A percentile compares a stretch with the other conserved stretches of the same genome.
These are phyloP conservation scores for Pythium chondricola DNA, from an alignment of 352 stramenopile species.

Conservation along the genomic window DNA sequence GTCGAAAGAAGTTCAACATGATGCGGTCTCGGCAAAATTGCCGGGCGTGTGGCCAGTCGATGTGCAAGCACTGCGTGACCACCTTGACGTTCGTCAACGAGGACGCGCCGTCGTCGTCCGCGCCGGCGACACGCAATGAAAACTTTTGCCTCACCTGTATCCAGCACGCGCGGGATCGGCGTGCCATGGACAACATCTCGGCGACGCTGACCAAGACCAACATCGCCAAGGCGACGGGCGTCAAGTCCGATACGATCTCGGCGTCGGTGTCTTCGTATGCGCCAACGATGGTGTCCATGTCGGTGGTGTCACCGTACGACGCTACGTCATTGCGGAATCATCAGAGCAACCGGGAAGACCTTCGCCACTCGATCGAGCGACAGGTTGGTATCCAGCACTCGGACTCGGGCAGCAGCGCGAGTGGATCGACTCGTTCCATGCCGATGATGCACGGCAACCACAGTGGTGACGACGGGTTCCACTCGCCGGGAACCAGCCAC, in stretches of 20 bases:
- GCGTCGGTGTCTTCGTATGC: slow-evolving; percentile 8
- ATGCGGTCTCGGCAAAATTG: slow-evolving; percentile 19
- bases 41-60: slow-evolving; percentile 15
- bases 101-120: slow-evolving; percentile 7
- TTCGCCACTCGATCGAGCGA: slow-evolving; percentile 10
- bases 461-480: neutral
- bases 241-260: neutral
- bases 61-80: slow-evolving; percentile 24
- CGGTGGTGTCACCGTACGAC: neutral
- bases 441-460: neutral
- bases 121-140: slow-evolving; percentile 6
- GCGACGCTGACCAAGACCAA: slow-evolving; percentile 15
- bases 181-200: slow-evolving; percentile 10
- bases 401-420: slow-evolving; percentile 10
- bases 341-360: neutral
- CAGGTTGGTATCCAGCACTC: slow-evolving; percentile 14
- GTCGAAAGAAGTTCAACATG: slow-evolving; percentile 22
- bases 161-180: slow-evolving; percentile 13
- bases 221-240: slow-evolving; percentile 1
- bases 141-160: slow-evolving; percentile 21
- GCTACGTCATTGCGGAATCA: neutral
- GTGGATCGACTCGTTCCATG: slow-evolving; percentile 6
- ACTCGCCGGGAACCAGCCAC: slow-evolving; percentile 1
- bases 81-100: slow-evolving; percentile 27
- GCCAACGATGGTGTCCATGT: neutral